Conservation (phyloP, 2,329 filamentous ascomycete genomes). For the Neonectria neomacrospora region DNA sequence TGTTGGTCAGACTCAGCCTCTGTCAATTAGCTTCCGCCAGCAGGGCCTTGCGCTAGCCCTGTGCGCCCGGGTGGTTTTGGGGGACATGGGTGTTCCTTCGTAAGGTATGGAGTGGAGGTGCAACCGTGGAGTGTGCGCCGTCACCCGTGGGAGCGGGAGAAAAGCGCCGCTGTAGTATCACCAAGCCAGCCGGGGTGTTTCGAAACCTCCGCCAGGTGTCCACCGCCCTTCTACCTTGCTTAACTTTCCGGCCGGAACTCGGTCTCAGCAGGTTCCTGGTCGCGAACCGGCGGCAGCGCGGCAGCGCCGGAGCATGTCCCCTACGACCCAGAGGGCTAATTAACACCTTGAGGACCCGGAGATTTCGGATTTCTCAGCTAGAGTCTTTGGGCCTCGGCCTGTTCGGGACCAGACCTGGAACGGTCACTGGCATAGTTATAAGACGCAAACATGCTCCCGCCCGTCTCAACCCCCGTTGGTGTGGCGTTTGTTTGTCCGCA, state of each 20-base stretch:
- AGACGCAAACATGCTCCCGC: constrained; percentile 8
- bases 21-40: constrained; percentile 10
- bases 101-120: too few species aligned
- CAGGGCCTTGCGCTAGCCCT: constrained; percentile 20
- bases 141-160: constrained; percentile 12
- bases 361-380: neutral
- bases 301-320: neutral
- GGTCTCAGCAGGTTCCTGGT: constrained; percentile 14
- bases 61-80: constrained; percentile 17
- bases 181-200: constrained; percentile 37
- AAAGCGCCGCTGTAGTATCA: constrained; percentile 19
- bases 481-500: constrained; percentile 31
- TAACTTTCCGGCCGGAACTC: constrained; percentile 4
- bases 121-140: constrained; percentile 26
- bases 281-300: constrained; percentile 9
- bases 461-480: constrained; percentile 16
- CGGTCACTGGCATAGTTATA: neutral
- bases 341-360: constrained; percentile 1
- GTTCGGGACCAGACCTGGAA: neutral
- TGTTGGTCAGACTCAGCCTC: constrained; percentile 21
- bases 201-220: constrained; percentile 39
- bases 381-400: neutral
- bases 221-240: constrained; percentile 13
- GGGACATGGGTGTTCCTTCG: constrained; percentile 10
- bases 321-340: neutral